Conservation (phyloP, 768 basidiomycete genomes). For the Scleroderma bovista region DNA sequence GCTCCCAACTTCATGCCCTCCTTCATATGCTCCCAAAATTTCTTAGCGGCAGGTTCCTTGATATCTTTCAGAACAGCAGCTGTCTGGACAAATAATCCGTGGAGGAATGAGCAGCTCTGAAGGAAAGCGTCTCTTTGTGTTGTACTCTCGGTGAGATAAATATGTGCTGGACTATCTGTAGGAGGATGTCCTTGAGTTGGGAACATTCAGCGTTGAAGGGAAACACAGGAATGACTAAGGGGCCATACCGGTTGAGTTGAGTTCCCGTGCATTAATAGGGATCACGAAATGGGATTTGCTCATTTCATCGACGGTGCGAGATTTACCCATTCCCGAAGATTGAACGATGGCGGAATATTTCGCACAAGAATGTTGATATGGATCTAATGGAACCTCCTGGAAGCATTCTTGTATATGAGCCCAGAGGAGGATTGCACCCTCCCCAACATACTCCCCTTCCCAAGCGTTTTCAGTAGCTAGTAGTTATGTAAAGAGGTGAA, state of each 20-base stretch:
- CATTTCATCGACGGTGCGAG: constrained; percentile 4
- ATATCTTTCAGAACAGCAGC: background rate
- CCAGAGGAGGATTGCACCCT: too few relatives aligned
- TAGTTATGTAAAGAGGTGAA: too few relatives aligned
- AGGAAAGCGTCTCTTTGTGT: background rate
- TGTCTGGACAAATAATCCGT: background rate
- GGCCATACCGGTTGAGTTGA: too few relatives aligned
- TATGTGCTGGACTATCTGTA: background rate
- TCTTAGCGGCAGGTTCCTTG: too few relatives aligned
- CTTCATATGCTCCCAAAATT: background rate
- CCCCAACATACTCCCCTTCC: too few relatives aligned
- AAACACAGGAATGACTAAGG: background rate
- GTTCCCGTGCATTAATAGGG: too few relatives aligned
- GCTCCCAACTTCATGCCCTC: background rate
- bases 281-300: constrained; percentile 4
- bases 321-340: constrained; percentile 5
- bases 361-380: background rate
- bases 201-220: background rate
- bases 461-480: too few relatives aligned
- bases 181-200: background rate
- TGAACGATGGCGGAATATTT: background rate
- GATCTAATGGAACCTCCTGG: too few relatives aligned
- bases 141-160: background rate
- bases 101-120: background rate
- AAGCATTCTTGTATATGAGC: too few relatives aligned